These are phyloP conservation scores for Datura wrightii DNA, from an alignment of 257 asterid genomes.

Conservation along the genomic window DNA sequence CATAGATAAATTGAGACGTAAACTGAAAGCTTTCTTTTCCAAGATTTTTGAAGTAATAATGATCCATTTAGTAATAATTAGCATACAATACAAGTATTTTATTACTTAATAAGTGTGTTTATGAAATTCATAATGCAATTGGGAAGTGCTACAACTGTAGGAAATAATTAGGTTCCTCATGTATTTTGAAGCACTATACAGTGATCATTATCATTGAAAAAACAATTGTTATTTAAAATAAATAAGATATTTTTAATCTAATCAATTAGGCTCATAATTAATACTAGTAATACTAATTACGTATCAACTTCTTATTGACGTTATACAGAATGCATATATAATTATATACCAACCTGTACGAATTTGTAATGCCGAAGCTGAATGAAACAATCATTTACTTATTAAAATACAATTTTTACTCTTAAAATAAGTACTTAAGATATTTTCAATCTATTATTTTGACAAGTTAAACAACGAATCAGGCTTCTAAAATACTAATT, in stretches of 20 bases:
- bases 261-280: slow-evolving; percentile 8
- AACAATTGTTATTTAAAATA: no score
- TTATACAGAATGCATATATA: slow-evolving; percentile 11
- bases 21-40: slow-evolving; percentile 12
- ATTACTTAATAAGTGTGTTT: slow-evolving; percentile 5
- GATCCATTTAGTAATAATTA: slow-evolving; percentile 17
- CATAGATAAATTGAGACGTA: neutral
- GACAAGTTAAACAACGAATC: neutral
- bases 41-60: neutral
- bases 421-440: neutral
- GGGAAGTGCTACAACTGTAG: slow-evolving; percentile 16
- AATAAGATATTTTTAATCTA: no score
- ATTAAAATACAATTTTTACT: slow-evolving; percentile 29
- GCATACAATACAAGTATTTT: neutral
- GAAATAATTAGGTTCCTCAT: slow-evolving; percentile 34
- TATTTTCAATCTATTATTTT: neutral
- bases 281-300: neutral
- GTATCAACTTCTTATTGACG: slow-evolving; percentile 40
- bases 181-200: slow-evolving; percentile 30
- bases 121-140: slow-evolving; percentile 21
- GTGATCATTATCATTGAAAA: neutral
- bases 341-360: neutral
- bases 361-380: slow-evolving; percentile 51
- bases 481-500: neutral
- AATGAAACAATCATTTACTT: slow-evolving; percentile 39